phyloP scores from a whole-genome alignment of 805 yeast species.

The Teunomyces panamensis region DNA sequence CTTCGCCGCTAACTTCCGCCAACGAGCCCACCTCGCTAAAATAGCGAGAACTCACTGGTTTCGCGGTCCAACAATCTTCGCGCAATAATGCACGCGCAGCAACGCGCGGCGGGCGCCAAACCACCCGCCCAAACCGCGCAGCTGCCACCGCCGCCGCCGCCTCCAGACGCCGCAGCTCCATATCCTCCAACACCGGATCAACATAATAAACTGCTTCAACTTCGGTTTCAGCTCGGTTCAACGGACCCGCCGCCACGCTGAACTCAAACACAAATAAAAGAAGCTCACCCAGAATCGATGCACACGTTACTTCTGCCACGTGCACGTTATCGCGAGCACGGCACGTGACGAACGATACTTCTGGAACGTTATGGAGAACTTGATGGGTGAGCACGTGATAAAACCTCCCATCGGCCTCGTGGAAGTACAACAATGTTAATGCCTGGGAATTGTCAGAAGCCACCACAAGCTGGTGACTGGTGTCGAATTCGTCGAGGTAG shows the following conservation, averaged over 20 bases:
- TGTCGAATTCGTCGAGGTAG: conserved; percentile 10
- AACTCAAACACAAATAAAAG: conserved; percentile 36
- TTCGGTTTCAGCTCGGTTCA: conserved; percentile 13
- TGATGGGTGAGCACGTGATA: conserved; percentile 37
- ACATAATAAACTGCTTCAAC: conserved; percentile 19
- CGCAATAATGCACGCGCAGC: conserved; percentile 32
- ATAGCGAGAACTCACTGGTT: conserved; percentile 32
- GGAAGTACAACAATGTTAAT: conserved; percentile 40
- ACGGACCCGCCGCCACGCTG: conserved; percentile 24
- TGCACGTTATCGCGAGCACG: conserved; percentile 16
- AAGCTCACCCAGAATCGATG: conserved; percentile 49
- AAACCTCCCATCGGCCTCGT: conserved; percentile 21
- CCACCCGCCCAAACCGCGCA: conserved; percentile 18
- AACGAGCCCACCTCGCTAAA: conserved; percentile 52
- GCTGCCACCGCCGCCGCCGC: too few relatives aligned
- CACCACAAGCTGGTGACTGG: conserved; percentile 34
- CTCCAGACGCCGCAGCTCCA: conserved; percentile 12
- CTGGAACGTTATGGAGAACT: conserved; percentile 55
- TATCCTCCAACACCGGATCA: conserved; percentile 25
- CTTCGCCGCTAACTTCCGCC: conserved; percentile 48
- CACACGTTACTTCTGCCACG: conserved; percentile 31
- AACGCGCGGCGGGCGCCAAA: conserved; percentile 24
- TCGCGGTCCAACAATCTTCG: conserved; percentile 56
- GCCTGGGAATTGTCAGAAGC: conserved; percentile 55
- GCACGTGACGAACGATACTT: conserved; percentile 38